Evolutionary conservation across 139 green algal genomes (phyloP).

Genomic region (Protoeuglena noctilucae): DNA sequence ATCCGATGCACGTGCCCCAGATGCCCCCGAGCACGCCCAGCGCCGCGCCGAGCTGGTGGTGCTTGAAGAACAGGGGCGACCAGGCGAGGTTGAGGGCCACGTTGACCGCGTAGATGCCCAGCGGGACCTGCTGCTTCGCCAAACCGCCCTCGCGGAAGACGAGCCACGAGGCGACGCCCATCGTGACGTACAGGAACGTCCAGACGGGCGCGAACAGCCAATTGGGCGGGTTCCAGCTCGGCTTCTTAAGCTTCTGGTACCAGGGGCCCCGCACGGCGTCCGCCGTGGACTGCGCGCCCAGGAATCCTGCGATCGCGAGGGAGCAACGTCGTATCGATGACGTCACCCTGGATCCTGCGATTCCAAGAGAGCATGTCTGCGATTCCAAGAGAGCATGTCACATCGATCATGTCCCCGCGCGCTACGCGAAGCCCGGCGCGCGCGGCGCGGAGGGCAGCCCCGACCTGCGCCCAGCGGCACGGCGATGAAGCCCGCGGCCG

Average conservation of each 20-base stretch:
- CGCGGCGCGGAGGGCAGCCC: too few species aligned
- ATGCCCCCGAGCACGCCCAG: slow-evolving; percentile 18
- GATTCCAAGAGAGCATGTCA: too few species aligned
- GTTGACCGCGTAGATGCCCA: slow-evolving; percentile 25
- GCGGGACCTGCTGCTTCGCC: slow-evolving; percentile 4
- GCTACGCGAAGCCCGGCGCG: too few species aligned
- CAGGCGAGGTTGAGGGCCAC: slow-evolving; percentile 32
- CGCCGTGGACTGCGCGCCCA: too few species aligned
- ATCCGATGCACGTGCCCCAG: background rate
- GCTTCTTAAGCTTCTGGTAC: background rate
- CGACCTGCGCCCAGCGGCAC: too few species aligned
- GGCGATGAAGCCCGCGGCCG: too few species aligned
- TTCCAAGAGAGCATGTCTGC: too few species aligned
- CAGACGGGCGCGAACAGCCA: slow-evolving; percentile 31
- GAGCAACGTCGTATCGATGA: too few species aligned
- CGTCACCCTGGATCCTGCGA: too few species aligned
- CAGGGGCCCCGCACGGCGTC: background rate
- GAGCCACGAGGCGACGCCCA: slow-evolving; percentile 30
- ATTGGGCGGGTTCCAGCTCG: background rate
- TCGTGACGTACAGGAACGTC: slow-evolving; percentile 26
- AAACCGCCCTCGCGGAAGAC: slow-evolving; percentile 13
- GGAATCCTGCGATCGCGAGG: too few species aligned
- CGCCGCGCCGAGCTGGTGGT: slow-evolving; percentile 22
- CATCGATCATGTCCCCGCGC: too few species aligned
- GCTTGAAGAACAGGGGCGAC: slow-evolving; percentile 38